Evolutionary conservation across 2,329 filamentous ascomycete species (phyloP).

Genomic region (Periconia macrospinosa): DNA sequence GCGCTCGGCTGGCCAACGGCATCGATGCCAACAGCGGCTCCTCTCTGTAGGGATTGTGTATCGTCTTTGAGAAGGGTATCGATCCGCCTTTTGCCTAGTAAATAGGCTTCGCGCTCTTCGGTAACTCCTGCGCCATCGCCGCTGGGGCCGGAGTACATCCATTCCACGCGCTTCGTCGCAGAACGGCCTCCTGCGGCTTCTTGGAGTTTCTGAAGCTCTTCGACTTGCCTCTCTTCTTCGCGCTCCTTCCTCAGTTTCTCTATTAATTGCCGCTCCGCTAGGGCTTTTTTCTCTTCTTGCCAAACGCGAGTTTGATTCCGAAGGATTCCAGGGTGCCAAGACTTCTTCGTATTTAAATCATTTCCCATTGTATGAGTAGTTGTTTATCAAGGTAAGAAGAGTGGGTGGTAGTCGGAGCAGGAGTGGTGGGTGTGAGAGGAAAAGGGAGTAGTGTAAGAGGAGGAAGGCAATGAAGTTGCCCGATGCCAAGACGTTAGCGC

Average conservation of each 20-base stretch:
- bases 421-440: too few species aligned
- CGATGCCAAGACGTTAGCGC: too few species aligned
- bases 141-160: constrained; percentile 94
- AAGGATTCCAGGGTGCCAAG: constrained; percentile 82
- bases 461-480: too few species aligned
- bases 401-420: too few species aligned
- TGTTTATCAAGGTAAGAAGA: too few species aligned
- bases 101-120: constrained; percentile 91
- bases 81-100: constrained; percentile 89
- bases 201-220: constrained; percentile 87
- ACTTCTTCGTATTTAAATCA: constrained; percentile 80
- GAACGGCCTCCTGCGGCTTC: constrained; percentile 85
- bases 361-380: too few species aligned
- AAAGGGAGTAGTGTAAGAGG: too few species aligned
- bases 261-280: constrained; percentile 92
- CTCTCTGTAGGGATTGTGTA: constrained; percentile 74
- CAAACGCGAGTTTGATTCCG: constrained; percentile 87
- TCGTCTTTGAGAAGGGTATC: constrained; percentile 83
- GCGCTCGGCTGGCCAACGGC: constrained; percentile 63
- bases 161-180: constrained; percentile 82
- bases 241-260: constrained; percentile 91
- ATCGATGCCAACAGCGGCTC: constrained; percentile 42
- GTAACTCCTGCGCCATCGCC: constrained; percentile 65
- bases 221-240: constrained; percentile 87
- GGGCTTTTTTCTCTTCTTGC: constrained; percentile 87